These are phyloP conservation scores for Boletus barrowsii DNA, from an alignment of 768 basidiomycete genomes.

Conservation along the genomic window DNA sequence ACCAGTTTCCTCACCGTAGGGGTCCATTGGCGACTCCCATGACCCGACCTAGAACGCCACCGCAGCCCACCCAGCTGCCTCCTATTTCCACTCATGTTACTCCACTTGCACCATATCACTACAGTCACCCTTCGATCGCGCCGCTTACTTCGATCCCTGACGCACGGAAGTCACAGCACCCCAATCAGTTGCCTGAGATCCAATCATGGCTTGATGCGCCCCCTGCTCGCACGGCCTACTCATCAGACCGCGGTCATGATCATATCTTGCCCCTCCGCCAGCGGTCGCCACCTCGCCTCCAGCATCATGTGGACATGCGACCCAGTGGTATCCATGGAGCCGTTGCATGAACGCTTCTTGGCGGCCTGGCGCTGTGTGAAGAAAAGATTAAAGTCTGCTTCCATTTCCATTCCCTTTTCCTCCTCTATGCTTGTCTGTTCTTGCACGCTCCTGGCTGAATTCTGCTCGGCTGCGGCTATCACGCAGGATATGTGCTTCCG, in stretches of 20 bases:
- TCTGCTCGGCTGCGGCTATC: constrained; percentile 8
- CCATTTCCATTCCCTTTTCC: constrained; percentile 10
- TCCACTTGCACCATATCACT: constrained; percentile 46
- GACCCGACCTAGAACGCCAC: constrained; percentile 47
- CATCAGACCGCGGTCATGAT: constrained; percentile 33
- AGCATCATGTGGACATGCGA: constrained; percentile 34
- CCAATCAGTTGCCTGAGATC: constrained; percentile 44
- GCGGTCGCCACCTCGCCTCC: constrained; percentile 32
- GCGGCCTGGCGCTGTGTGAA: constrained; percentile 20
- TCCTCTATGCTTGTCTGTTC: constrained; percentile 11
- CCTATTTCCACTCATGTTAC: constrained; percentile 43
- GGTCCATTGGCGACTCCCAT: constrained; percentile 59
- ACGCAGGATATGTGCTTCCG: constrained; percentile 9
- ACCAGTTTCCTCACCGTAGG: constrained; percentile 79
- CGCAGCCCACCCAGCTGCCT: constrained; percentile 42
- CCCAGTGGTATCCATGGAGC: constrained; percentile 29
- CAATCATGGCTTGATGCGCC: constrained; percentile 45
- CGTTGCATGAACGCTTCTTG: constrained; percentile 22
- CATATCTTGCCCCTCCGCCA: constrained; percentile 30
- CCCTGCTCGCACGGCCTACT: constrained; percentile 26
- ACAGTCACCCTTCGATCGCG: constrained; percentile 52
- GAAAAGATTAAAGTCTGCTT: constrained; percentile 8
- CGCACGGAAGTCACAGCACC: constrained; percentile 31
- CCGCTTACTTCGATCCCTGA: constrained; percentile 40
- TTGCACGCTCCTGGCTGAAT: constrained; percentile 23